Percentiles rank a stretch among this genome's conserved stretches.
phyloP scores from a whole-genome alignment of 768 basidiomycete species.

The Rhodocollybia butyracea region DNA sequence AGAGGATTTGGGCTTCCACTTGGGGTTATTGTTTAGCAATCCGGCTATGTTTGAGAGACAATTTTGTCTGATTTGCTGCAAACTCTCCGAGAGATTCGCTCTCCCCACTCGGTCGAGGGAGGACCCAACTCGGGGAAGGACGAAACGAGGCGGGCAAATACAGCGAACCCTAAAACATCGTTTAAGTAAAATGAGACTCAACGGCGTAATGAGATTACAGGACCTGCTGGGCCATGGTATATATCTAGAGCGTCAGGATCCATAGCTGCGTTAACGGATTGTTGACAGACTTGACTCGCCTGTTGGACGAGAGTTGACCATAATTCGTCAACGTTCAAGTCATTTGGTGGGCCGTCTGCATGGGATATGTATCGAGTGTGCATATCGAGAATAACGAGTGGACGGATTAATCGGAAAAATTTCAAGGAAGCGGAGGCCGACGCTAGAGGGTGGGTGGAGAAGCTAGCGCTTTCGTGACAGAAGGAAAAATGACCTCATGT shows the following conservation, averaged over 20 bases:
- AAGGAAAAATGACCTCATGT: slow-evolving; percentile 2
- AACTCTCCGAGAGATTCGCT: not conserved
- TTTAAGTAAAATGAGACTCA: not conserved
- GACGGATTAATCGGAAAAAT: no score
- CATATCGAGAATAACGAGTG: not conserved
- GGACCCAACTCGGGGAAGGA: slow-evolving; percentile 6
- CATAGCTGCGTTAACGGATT: not conserved
- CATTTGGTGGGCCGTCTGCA: not conserved
- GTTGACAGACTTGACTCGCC: not conserved
- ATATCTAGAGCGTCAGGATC: not conserved
- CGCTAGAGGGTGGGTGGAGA: no score
- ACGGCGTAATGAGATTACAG: not conserved
- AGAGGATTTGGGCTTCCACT: slow-evolving; percentile 1
- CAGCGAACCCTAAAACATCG: not conserved
- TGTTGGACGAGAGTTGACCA: slow-evolving; percentile 3
- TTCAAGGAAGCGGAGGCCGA: no score
- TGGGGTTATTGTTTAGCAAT: not conserved
- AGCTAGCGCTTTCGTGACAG: not conserved
- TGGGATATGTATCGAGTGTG: slow-evolving; percentile 6
- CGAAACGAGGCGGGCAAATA: slow-evolving; percentile 1
- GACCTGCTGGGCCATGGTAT: slow-evolving; percentile 7
- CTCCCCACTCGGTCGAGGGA: slow-evolving; percentile 3
- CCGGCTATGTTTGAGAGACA: not conserved
- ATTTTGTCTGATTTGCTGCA: not conserved
- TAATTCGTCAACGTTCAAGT: slow-evolving; percentile 5